Evolutionary conservation across 768 basidiomycete genomes (phyloP).

Genomic region (Brasilioporus rufonigricans): DNA sequence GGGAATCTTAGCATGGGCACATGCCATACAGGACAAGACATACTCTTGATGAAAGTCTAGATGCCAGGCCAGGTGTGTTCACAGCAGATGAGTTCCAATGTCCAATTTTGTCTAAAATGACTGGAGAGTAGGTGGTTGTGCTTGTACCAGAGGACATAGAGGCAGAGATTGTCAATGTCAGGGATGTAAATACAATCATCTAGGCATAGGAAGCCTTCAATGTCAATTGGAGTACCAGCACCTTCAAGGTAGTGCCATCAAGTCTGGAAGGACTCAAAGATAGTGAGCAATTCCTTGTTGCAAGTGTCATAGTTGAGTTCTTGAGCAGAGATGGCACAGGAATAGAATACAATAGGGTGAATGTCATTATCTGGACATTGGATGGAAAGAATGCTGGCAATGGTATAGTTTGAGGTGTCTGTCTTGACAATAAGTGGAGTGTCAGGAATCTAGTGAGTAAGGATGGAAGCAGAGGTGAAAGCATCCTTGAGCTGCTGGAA

Average conservation of each 20-base stretch:
- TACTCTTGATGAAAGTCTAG: neutral
- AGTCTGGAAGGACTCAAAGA: neutral
- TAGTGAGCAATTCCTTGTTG: neutral
- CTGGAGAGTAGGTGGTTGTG: neutral
- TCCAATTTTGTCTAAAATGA: neutral
- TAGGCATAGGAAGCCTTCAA: neutral
- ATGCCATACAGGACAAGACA: neutral
- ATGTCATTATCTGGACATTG: neutral
- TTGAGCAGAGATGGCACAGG: neutral
- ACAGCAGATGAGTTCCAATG: neutral
- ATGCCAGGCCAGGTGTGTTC: neutral
- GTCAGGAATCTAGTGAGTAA: neutral
- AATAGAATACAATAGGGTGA: neutral
- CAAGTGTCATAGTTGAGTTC: neutral
- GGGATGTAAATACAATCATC: neutral
- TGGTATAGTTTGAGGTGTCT: neutral
- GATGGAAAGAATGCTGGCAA: neutral
- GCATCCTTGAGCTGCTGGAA: neutral
- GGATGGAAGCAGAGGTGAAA: neutral
- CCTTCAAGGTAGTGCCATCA: neutral
- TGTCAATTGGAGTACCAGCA: neutral
- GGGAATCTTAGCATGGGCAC: neutral
- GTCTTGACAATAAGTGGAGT: neutral
- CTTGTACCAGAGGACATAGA: neutral
- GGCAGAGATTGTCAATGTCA: neutral